Percentiles rank a stretch among this genome's conserved stretches.
These are phyloP conservation scores for Schwanniomyces sp. DNA, from an alignment of 805 yeast genomes.

Conservation along the genomic window DNA sequence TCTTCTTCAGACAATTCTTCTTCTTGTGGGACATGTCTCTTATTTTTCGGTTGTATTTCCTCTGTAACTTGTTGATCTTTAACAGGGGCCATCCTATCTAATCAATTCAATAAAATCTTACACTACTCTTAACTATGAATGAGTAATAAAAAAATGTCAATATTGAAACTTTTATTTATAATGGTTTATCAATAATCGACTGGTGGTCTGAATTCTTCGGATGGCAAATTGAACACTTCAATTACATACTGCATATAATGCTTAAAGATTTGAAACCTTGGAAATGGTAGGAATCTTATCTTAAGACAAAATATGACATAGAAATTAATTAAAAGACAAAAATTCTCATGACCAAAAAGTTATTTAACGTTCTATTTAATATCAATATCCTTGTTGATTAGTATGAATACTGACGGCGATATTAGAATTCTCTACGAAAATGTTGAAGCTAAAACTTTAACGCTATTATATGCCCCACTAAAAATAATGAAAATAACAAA, in stretches of 20 bases:
- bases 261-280: background rate
- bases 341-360: no score
- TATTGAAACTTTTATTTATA: background rate
- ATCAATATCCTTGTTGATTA: no score
- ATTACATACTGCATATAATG: background rate
- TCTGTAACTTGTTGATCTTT: constrained; percentile 19
- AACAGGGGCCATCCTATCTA: constrained; percentile 32
- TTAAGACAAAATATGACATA: no score
- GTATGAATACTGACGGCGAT: no score
- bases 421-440: no score
- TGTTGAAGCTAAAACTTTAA: no score
- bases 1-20: constrained; percentile 95
- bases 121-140: background rate
- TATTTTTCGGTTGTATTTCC: constrained; percentile 13
- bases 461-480: no score
- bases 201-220: background rate
- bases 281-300: background rate
- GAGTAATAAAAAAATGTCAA: background rate
- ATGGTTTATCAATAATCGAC: background rate
- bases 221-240: background rate
- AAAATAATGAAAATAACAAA: no score
- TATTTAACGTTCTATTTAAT: no score
- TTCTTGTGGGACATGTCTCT: constrained; percentile 39
- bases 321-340: no score
- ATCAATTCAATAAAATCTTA: background rate